Evolutionary conservation across 2,329 filamentous ascomycete genomes (phyloP), one percentile per base, ranked within the genome.

Genomic region (Aspergillus pseudonomiae): DNA sequence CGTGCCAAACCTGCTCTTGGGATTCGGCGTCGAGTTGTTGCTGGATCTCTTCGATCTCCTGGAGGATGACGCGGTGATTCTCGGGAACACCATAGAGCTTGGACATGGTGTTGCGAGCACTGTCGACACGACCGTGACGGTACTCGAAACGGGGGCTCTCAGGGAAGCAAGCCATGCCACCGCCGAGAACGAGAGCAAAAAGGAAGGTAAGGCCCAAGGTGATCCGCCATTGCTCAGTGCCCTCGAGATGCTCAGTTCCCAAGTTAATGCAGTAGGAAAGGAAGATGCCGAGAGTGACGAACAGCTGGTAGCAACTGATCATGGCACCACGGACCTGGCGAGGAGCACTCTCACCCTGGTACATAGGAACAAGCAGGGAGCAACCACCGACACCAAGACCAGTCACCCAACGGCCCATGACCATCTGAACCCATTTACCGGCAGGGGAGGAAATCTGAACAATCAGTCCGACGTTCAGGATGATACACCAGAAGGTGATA

Each of bases 141-240:
- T 85, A 88, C 54, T 85, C 84, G 75, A 82, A 88, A 12, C 86
- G 83, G 9, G 86, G 86, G 7, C 80, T 83, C 66, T 88, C 86
- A 1, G 82, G 82, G 66, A 88, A 82, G 71, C 85, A 82, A 24
- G 81, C 68, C 68, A 88, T 87, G n/a, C 85, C 85, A 41, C 78
- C 71, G 21, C 82, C 82, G 69, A 88, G 85, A 52, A 86, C 77
- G 10, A 82, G 71, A 10, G 86, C 82, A 75, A 84, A 88, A 63
- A 87, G 78, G 73, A 86, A 87, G 39, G 83, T 85, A 32, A 88
- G 75, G 2, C 85, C 86, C 71, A 88, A 84, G 2, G 81, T 79
- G 55, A 83, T 81, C 5, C 81, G 74, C 81, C 82, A 83, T 10
- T 81, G 81, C n/a, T 69, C 78, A 79, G 73, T 88, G 36, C 69